Conservation (phyloP, 1,139 yeast genomes). For the Meyerozyma guilliermondii region DNA sequence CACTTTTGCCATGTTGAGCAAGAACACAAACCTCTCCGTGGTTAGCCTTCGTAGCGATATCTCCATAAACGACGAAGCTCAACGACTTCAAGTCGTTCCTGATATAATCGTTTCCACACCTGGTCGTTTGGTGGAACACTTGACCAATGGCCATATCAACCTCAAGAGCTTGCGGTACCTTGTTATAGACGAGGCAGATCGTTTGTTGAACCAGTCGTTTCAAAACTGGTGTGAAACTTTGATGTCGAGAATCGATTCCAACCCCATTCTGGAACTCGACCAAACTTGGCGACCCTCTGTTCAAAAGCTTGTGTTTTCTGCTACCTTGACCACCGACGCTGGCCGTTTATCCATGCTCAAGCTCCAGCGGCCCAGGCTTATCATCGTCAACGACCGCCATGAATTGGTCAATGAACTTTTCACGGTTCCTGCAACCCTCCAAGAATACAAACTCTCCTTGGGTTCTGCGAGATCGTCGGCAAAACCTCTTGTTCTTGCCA, state of each 20-base stretch:
- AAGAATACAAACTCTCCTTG: constrained; percentile 45
- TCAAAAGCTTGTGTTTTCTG: constrained; percentile 77
- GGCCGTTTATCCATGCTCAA: constrained; percentile 73
- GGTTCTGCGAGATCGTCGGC: constrained; percentile 53
- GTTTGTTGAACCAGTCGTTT: constrained; percentile 82
- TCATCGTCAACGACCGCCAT: constrained; percentile 60
- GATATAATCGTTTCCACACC: constrained; percentile 86
- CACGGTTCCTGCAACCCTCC: constrained; percentile 50
- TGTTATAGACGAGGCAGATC: constrained; percentile 93
- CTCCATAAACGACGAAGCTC: constrained; percentile 63
- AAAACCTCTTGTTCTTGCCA: constrained; percentile 71
- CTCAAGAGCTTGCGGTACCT: constrained; percentile 57
- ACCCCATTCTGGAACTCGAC: constrained; percentile 6
- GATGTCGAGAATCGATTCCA: constrained; percentile 44
- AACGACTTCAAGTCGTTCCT: constrained; percentile 49
- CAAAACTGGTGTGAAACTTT: constrained; percentile 87
- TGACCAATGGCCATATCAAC: constrained; percentile 34
- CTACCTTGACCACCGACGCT: constrained; percentile 91
- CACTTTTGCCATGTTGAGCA: constrained; percentile 55
- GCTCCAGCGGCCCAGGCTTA: constrained; percentile 63
- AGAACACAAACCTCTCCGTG: constrained; percentile 62
- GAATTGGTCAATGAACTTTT: constrained; percentile 48
- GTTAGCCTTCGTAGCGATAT: constrained; percentile 55
- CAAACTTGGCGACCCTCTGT: constrained; percentile 25
- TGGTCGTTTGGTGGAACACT: constrained; percentile 90